Percentiles rank a stretch among this genome's conserved stretches.
Conservation (phyloP, 208 protist species). For the Paratrypanosoma confusum region DNA sequence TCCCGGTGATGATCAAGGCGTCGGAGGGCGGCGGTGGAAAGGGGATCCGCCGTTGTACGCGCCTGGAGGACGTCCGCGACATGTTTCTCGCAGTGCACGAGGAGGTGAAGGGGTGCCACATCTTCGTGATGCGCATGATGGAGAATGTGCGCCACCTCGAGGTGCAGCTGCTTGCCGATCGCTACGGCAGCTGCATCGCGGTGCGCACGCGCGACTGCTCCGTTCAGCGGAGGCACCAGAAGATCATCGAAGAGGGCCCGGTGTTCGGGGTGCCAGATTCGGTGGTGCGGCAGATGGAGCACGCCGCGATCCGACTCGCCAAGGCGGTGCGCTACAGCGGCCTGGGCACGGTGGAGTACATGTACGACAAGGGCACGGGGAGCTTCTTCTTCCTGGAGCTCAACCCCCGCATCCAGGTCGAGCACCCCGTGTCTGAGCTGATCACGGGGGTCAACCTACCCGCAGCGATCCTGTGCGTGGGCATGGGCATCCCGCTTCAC, state of each 20-base stretch:
- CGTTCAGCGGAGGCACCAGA: conserved; percentile 97
- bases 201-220: conserved; percentile 96
- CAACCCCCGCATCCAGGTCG: conserved; percentile 96
- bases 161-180: conserved; percentile 94
- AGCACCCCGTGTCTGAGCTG: conserved; percentile 96
- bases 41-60: conserved; percentile 91
- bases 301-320: conserved; percentile 87
- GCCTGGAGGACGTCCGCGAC: conserved; percentile 68
- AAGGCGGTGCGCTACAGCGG: conserved; percentile 89
- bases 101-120: conserved; percentile 95
- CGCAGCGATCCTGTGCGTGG: conserved; percentile 92
- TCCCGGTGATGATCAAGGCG: conserved; percentile 98
- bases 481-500: conserved; percentile 94
- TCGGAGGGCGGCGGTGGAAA: conserved; percentile 98
- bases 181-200: conserved; percentile 89
- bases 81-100: conserved; percentile 81
- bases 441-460: conserved; percentile 95
- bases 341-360: conserved; percentile 96
- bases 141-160: conserved; percentile 92
- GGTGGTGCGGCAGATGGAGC: conserved; percentile 87
- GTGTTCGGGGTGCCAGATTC: conserved; percentile 70
- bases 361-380: conserved; percentile 87
- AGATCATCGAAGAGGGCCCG: conserved; percentile 97
- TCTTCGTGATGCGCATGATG: conserved; percentile 97
- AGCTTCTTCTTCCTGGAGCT: conserved; percentile 96